Percentiles rank a stretch among this genome's conserved stretches.
These are phyloP conservation scores for Amaranthus palmeri DNA, from an alignment of 148 eudicot genomes.

Conservation along the genomic window DNA sequence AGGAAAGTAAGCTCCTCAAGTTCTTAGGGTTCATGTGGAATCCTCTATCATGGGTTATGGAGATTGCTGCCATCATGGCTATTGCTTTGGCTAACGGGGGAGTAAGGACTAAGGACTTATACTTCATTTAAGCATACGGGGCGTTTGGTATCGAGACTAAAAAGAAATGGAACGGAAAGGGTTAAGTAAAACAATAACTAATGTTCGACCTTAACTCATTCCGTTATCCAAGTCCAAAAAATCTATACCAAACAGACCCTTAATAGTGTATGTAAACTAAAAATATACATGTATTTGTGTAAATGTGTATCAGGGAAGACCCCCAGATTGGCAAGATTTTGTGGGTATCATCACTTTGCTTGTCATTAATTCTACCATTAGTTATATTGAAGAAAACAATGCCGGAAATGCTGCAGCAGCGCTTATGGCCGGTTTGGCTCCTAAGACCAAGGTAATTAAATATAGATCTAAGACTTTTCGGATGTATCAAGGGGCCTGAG, in stretches of 20 bases:
- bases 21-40: constrained; percentile 89
- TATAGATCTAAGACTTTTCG: no score
- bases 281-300: neutral
- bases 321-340: constrained; percentile 86
- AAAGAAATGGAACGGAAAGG: no score
- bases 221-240: neutral
- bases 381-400: constrained; percentile 74
- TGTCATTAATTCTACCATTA: constrained; percentile 70
- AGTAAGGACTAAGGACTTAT: constrained; percentile 21
- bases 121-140: no score
- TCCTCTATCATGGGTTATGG: constrained; percentile 90
- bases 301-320: constrained; percentile 41
- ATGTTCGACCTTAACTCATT: neutral
- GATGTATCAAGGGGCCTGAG: no score
- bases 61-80: constrained; percentile 72
- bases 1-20: constrained; percentile 65
- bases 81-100: constrained; percentile 80
- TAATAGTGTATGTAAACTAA: neutral
- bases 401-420: constrained; percentile 90
- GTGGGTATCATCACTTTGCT: constrained; percentile 54
- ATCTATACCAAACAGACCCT: neutral
- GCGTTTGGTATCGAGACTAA: no score
- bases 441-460: constrained; percentile 57
- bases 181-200: no score
- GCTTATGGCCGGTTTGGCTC: constrained; percentile 85